These are phyloP conservation scores for Metschnikowia borealis DNA, from an alignment of 805 yeast genomes.

Conservation along the genomic window DNA sequence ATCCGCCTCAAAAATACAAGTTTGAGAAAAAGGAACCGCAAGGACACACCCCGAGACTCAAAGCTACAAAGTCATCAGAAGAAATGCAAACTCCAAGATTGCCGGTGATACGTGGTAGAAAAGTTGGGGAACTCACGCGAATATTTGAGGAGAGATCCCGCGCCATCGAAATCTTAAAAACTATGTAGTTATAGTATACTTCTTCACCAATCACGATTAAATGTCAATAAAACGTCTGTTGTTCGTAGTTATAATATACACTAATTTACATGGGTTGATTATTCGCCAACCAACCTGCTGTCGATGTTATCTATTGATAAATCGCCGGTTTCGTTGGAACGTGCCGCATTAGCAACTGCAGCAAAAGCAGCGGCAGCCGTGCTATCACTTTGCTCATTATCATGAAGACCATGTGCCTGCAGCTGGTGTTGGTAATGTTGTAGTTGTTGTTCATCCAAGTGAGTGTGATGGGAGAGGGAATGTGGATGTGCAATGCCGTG, in stretches of 20 bases:
- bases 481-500: slow-evolving; percentile 14
- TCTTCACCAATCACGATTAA: neutral
- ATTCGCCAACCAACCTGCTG: slow-evolving; percentile 43
- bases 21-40: slow-evolving; percentile 14
- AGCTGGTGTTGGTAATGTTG: slow-evolving; percentile 26
- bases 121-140: slow-evolving; percentile 60
- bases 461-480: slow-evolving; percentile 20
- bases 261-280: slow-evolving; percentile 17
- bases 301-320: slow-evolving; percentile 44
- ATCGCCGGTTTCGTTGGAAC: slow-evolving; percentile 27
- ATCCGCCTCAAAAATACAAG: slow-evolving; percentile 37
- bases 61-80: neutral
- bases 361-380: slow-evolving; percentile 40
- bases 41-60: neutral
- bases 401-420: slow-evolving; percentile 26
- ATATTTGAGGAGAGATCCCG: slow-evolving; percentile 57
- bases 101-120: slow-evolving; percentile 50
- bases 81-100: slow-evolving; percentile 17
- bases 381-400: slow-evolving; percentile 16
- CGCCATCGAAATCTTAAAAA: slow-evolving; percentile 31
- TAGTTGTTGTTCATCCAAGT: slow-evolving; percentile 25
- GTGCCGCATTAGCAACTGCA: slow-evolving; percentile 34
- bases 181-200: slow-evolving; percentile 6
- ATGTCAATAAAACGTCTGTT: neutral
- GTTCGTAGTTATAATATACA: slow-evolving; percentile 12